phyloP scores from a whole-genome alignment of 2,329 filamentous ascomycete species.

The Coniochaeta sp. region DNA sequence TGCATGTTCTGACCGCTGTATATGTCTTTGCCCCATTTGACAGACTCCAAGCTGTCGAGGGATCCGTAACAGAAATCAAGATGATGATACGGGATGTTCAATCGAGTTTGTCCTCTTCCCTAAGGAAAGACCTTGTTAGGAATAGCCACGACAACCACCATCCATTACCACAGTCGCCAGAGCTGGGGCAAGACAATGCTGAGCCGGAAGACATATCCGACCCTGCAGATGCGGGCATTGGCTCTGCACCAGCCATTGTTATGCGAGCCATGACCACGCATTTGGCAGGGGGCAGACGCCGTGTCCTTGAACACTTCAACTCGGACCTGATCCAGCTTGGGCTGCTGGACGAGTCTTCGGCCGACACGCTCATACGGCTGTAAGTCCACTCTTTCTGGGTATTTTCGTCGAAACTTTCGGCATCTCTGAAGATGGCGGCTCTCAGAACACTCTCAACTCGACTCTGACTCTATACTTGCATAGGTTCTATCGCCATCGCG shows the following conservation, averaged over 20 bases:
- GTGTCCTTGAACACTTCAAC: conserved; percentile 2
- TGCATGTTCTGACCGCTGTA: neutral
- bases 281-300: neutral
- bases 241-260: neutral
- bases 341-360: conserved; percentile 1
- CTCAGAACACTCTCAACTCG: too few species aligned
- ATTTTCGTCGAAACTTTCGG: neutral
- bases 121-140: too few species aligned
- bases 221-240: conserved; percentile 3
- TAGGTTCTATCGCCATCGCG: conserved; percentile 1
- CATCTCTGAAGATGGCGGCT: too few species aligned
- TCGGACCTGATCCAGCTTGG: conserved; percentile 1
- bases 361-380: conserved; percentile 1
- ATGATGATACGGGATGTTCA: neutral
- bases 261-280: conserved; percentile 1
- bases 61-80: neutral
- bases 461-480: neutral
- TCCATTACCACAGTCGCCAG: neutral
- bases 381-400: neutral
- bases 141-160: neutral
- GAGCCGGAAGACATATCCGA: conserved; percentile 3
- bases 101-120: neutral
- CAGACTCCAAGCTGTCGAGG: neutral
- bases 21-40: neutral
- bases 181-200: neutral